A percentile compares a stretch with the other conserved stretches of the same genome.
phyloP scores from a whole-genome alignment of 2,329 filamentous ascomycete species.

The Emmonsiellopsis sp. region DNA sequence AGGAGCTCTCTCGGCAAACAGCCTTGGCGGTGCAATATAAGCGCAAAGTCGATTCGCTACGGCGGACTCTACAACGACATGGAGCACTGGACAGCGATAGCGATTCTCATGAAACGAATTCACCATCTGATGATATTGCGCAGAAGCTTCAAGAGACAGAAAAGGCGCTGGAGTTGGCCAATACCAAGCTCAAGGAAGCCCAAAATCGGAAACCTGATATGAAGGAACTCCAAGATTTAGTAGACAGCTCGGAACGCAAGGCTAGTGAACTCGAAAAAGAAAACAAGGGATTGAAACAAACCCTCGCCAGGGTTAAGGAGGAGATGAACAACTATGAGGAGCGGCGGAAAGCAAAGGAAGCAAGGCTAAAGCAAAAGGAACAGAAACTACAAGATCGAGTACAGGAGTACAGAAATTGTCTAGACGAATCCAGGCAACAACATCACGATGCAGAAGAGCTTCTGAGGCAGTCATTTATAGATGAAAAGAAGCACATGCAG shows the following conservation, averaged over 20 bases:
- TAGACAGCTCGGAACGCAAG: constrained; percentile 32
- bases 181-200: constrained; percentile 26
- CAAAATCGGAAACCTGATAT: constrained; percentile 24
- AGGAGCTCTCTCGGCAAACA: constrained; percentile 36
- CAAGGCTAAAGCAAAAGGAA: constrained; percentile 32
- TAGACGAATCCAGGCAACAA: constrained; percentile 26
- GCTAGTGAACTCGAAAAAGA: constrained; percentile 33
- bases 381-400: constrained; percentile 30
- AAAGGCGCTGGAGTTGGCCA: constrained; percentile 26
- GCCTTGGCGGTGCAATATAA: constrained; percentile 37
- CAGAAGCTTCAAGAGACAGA: constrained; percentile 25
- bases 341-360: constrained; percentile 35
- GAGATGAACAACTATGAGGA: constrained; percentile 35
- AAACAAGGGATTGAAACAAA: constrained; percentile 32
- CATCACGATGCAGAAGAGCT: constrained; percentile 29
- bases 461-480: constrained; percentile 24
- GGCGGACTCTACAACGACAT: constrained; percentile 30
- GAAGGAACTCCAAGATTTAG: constrained; percentile 25
- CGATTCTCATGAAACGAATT: constrained; percentile 15
- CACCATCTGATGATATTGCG: constrained; percentile 12
- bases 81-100: constrained; percentile 26
- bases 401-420: constrained; percentile 32
- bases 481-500: constrained; percentile 31
- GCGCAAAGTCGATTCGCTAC: constrained; percentile 30
- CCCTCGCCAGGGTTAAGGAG: constrained; percentile 31